Conservation (phyloP, 768 basidiomycete genomes). For the Cubamyces lactineus region DNA sequence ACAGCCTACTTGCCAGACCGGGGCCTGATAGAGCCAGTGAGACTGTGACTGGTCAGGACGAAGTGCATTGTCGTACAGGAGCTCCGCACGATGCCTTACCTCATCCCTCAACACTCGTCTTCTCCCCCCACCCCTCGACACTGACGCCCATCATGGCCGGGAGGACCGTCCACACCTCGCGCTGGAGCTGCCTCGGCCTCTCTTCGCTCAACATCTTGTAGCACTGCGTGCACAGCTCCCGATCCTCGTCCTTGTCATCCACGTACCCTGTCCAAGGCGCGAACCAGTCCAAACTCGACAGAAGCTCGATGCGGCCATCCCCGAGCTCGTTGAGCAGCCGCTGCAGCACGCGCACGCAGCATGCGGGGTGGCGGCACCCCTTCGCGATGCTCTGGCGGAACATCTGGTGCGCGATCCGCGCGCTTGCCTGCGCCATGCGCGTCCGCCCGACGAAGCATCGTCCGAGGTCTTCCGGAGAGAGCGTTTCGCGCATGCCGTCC, state of each 20-base stretch:
- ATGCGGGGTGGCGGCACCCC: constrained; percentile 17
- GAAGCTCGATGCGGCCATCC: constrained; percentile 20
- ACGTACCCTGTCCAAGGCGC: constrained; percentile 20
- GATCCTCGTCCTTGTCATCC: constrained; percentile 19
- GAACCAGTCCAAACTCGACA: constrained; percentile 22
- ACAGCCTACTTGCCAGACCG: background rate
- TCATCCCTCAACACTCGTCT: constrained; percentile 12
- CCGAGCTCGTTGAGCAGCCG: constrained; percentile 20
- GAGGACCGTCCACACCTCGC: constrained; percentile 21
- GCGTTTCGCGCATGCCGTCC: constrained; percentile 19
- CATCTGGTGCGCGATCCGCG: constrained; percentile 26
- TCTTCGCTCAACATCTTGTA: constrained; percentile 23
- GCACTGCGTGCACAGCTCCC: constrained; percentile 22
- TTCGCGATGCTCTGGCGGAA: constrained; percentile 19
- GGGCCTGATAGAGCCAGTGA: background rate
- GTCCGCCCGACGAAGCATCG: constrained; percentile 24
- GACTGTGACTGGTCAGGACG: background rate
- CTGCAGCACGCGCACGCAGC: constrained; percentile 21
- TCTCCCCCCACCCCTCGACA: constrained; percentile 17
- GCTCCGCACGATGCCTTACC: background rate
- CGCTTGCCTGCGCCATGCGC: constrained; percentile 25
- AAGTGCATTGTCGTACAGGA: background rate
- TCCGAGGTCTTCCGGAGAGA: constrained; percentile 22
- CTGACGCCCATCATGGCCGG: constrained; percentile 23
- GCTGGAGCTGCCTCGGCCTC: constrained; percentile 19